phyloP scores from a whole-genome alignment of 768 basidiomycete genomes.

The Boletus reticuloceps region DNA sequence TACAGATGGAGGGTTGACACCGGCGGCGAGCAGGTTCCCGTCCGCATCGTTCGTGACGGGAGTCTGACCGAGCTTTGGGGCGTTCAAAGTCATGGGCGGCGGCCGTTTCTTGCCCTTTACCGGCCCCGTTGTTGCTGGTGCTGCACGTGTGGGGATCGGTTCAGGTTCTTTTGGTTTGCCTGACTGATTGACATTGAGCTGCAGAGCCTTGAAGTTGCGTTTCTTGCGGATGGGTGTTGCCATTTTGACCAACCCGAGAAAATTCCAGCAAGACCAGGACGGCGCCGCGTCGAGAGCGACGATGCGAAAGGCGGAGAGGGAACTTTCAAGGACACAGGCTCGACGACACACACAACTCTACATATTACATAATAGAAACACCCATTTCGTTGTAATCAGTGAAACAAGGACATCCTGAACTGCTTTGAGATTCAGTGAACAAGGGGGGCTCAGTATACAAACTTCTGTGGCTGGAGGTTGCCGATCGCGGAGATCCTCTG shows the following conservation, averaged over 20 bases:
- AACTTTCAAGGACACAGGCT: constrained; percentile 8
- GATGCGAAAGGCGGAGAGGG: constrained; percentile 15
- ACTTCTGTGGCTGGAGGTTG: too few species aligned
- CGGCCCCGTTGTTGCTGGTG: constrained; percentile 37
- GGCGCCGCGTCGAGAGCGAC: constrained; percentile 2
- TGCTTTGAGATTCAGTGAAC: too few species aligned
- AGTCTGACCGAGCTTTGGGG: constrained; percentile 55
- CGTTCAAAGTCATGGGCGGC: constrained; percentile 79
- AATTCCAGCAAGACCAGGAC: constrained; percentile 4
- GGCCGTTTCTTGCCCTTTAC: constrained; percentile 66
- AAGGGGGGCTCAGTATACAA: too few species aligned
- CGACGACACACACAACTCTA: constrained; percentile 2
- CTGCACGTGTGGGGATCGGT: constrained; percentile 47
- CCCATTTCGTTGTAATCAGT: neutral
- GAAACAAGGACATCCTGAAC: neutral
- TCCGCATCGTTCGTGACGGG: constrained; percentile 32
- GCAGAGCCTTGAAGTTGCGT: constrained; percentile 85
- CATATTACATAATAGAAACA: constrained; percentile 21
- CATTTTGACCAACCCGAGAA: constrained; percentile 27
- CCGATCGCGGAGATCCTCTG: too few species aligned
- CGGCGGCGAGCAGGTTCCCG: constrained; percentile 47
- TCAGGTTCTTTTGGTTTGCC: constrained; percentile 39
- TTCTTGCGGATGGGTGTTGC: constrained; percentile 71
- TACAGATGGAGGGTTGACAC: constrained; percentile 49
- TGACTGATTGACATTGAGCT: constrained; percentile 58